Base-by-base conservation (phyloP, 345 rosid species). In the Hibiscus trionum region DNA sequence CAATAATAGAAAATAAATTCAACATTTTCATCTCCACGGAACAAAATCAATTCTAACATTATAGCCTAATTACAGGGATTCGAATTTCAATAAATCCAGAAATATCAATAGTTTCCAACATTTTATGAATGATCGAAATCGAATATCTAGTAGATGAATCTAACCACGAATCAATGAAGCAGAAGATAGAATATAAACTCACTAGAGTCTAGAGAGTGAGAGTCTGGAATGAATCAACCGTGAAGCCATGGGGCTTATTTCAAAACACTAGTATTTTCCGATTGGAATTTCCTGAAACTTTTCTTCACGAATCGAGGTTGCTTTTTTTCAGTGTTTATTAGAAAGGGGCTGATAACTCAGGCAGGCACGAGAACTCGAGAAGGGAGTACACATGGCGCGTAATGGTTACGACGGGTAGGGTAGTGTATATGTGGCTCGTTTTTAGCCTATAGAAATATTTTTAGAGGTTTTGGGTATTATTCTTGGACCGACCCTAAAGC, bases 211-310 rank as follows among this genome's bases (percentile, higher is more conserved):
- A 31, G 77, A 65, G 24, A 79, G 55, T 10, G 85, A 81, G 17
- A 82, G 37, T 33, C 71, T 73, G 26, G 84, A 80, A 39, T 77
- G 66, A 73, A 82, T 78, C 79, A 86, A 75, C 27, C 88, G 86
- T 5, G 86, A 78, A 27, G 78, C 81, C 53, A 78, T 24, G 33
- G 82, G 49, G 71, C 37, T 86, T 86, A 85, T 88, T 73, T 53
- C 77, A 50, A 76, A 67, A 75, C 78, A 11, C 57, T 44, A 1
- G 10, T 66, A 12, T 6, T 5, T 24, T 24, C 37, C 33, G 55
- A 67, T 49, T 29, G 42, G 58, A 47, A 66, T 14, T 66, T 24
- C 12, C 19, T 26, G 10, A 7, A 47, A 46, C 57, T 1, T 63
- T 11, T 9, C 10, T 44, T 12, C 35, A 12, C 2, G 6, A 66